phyloP scores from a whole-genome alignment of 768 basidiomycete genomes.

The Lactarius akahatsu region DNA sequence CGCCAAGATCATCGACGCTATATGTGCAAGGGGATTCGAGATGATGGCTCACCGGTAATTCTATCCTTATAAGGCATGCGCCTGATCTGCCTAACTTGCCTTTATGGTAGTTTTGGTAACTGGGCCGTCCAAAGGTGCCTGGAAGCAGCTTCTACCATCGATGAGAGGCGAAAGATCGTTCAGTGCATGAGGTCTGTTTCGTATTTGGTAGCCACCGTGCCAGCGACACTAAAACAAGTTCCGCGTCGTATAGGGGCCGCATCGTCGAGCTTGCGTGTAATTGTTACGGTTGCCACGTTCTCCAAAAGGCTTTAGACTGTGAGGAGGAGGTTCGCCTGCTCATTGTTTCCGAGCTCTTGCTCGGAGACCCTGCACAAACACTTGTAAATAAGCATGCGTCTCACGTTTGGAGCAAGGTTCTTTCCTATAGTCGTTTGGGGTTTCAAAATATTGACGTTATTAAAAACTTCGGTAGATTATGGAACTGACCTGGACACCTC shows the following conservation, averaged over 20 bases:
- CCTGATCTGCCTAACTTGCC: background rate
- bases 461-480: constrained; percentile 56
- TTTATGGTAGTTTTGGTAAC: constrained; percentile 70
- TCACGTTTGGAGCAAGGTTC: constrained; percentile 89
- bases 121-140: constrained; percentile 90
- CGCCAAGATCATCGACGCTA: constrained; percentile 82
- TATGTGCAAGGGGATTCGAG: constrained; percentile 79
- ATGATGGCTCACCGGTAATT: constrained; percentile 87
- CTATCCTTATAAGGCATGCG: constrained; percentile 1
- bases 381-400: constrained; percentile 89
- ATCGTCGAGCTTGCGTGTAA: constrained; percentile 87
- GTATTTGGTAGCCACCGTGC: background rate
- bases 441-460: constrained; percentile 19
- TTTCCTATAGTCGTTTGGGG: constrained; percentile 2
- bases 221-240: background rate
- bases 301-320: constrained; percentile 88
- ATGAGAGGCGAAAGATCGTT: constrained; percentile 79
- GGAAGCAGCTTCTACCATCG: constrained; percentile 70
- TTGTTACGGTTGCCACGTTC: constrained; percentile 86
- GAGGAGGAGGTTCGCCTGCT: constrained; percentile 82
- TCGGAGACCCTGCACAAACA: constrained; percentile 82
- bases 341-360: constrained; percentile 81
- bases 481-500: constrained; percentile 85
- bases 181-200: constrained; percentile 73
- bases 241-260: constrained; percentile 52